Evolutionary conservation across 2,329 filamentous ascomycete genomes (phyloP), one percentile per base, ranked within the genome.

Genomic region (Fusarium duplospermum): DNA sequence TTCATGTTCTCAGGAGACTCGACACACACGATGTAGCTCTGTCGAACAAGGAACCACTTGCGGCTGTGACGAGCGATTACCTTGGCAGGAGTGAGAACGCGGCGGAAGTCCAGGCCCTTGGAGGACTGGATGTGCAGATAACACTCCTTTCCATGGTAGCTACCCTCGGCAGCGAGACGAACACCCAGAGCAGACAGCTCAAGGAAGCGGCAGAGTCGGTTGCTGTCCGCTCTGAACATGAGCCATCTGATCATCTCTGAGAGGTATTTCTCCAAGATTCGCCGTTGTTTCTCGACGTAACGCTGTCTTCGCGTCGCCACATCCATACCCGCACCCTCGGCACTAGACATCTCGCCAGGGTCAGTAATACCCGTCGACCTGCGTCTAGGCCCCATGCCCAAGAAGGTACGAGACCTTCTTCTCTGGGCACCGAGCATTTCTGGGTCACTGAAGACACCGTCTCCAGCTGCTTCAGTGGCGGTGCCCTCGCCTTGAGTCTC

Each of bases 1-100:
- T 98, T 96, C 93, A 98, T 97, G 77, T 97, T 97, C 81, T 98
- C 96, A 0, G 96, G 96, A 0, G 96, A 98, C 81, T 98, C 96
- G n/a, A 98, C 95, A 76, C 96, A 98, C 52, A 98, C 96, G 69
- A 99, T 92, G 80, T 99, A 99, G 84, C 95, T 98, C 83, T 98
- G 95, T 61, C 96, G 89, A n/a, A 99, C 95, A 22, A 98, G 87
- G 81, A 99, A 99, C 96, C 96, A 99, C 82, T 98, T 98, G 20
- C 95, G 94, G 70, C 91, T 93, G 83, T 98, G 95, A 14, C 95
- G 90, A 62, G 91, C 91, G 79, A 95, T 93, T 72, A 98, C 89
- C 77, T 95, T 92, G 61, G 90, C 88, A 0, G 94, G 94, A 3
- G 92, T 95, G 80, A 96, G 86, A 36, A 95, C 92, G 74, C 92